Evolutionary conservation across 805 yeast genomes (phyloP).

Genomic region (Yarrowia bubula): DNA sequence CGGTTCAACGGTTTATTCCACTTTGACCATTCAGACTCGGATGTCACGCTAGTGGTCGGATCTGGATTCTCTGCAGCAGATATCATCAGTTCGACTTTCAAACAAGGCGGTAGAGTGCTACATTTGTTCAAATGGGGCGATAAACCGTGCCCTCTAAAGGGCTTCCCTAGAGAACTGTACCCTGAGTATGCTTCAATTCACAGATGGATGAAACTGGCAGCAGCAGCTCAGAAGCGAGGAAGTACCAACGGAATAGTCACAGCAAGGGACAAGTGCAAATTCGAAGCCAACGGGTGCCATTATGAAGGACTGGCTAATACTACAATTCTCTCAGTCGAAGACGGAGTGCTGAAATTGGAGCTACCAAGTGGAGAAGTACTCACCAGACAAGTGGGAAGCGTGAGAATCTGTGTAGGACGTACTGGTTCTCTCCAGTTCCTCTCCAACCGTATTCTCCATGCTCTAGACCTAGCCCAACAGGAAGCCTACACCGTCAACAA

Average conservation of each 20-base stretch:
- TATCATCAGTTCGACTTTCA: constrained; percentile 32
- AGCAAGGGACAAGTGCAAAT: background rate
- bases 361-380: constrained; percentile 28
- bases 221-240: constrained; percentile 1
- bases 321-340: constrained; percentile 24
- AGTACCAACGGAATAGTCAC: background rate
- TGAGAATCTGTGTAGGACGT: constrained; percentile 37
- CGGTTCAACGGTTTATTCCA: constrained; percentile 23
- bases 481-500: constrained; percentile 26
- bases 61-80: constrained; percentile 42
- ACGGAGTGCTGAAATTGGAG: constrained; percentile 30
- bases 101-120: constrained; percentile 27
- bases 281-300: background rate
- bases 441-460: constrained; percentile 27
- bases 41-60: constrained; percentile 32
- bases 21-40: background rate
- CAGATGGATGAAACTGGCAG: constrained; percentile 34
- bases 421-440: constrained; percentile 36
- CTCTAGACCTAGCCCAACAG: background rate
- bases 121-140: constrained; percentile 38
- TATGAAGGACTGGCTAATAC: constrained; percentile 34
- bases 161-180: constrained; percentile 37
- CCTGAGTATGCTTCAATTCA: constrained; percentile 38
- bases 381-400: constrained; percentile 26
- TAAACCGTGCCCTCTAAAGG: constrained; percentile 35